Percentiles rank a stretch among this genome's conserved stretches.
Conservation (phyloP, 2,329 filamentous ascomycete species). For the Remersonia thermophila region DNA sequence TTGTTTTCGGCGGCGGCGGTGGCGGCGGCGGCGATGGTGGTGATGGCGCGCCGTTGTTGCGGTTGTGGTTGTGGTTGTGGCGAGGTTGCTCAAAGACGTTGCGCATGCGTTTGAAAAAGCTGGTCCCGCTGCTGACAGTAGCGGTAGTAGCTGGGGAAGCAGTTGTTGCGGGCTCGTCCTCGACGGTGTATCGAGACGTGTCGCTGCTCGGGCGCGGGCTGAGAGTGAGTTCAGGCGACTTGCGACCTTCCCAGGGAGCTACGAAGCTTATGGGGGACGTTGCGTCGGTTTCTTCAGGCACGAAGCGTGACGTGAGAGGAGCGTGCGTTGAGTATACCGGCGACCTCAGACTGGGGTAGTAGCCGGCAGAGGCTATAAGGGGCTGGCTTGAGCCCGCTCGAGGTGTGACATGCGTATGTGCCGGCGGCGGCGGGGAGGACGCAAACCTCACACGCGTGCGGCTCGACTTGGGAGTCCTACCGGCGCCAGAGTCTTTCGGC, state of each 20-base stretch:
- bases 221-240: not conserved
- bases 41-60: too few species aligned
- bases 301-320: too few species aligned
- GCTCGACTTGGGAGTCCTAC: conserved; percentile 24
- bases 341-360: conserved; percentile 17
- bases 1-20: too few species aligned
- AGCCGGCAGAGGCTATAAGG: conserved; percentile 21
- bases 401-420: conserved; percentile 17
- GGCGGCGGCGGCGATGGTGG: too few species aligned
- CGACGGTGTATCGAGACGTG: too few species aligned
- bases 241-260: conserved; percentile 1
- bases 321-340: conserved; percentile 8
- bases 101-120: conserved; percentile 29
- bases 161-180: not conserved
- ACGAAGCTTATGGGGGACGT: conserved; percentile 7
- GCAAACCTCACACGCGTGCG: conserved; percentile 24
- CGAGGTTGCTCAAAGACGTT: conserved; percentile 29
- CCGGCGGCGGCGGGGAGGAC: conserved; percentile 21
- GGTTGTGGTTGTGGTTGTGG: too few species aligned
- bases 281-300: conserved; percentile 18
- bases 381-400: conserved; percentile 21
- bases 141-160: conserved; percentile 2
- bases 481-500: conserved; percentile 21
- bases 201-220: not conserved
- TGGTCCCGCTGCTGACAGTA: conserved; percentile 11